Conservation (phyloP, 2,329 filamentous ascomycete genomes). For the Penicillium sp. region DNA sequence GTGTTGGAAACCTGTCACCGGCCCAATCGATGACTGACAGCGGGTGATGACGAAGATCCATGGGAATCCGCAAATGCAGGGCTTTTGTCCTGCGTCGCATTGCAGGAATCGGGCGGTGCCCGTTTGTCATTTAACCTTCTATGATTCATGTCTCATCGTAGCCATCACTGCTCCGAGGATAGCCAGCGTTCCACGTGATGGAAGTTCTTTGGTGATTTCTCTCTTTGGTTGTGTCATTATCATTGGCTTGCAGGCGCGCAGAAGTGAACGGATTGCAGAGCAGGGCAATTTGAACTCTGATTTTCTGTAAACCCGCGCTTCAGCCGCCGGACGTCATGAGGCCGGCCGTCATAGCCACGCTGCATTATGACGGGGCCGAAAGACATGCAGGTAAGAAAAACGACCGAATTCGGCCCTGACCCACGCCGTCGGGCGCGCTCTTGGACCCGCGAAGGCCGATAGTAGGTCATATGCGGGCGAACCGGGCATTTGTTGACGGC, state of each 20-base stretch:
- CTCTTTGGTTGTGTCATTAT: not conserved
- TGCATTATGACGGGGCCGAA: conserved; percentile 5
- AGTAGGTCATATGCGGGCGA: conserved; percentile 19
- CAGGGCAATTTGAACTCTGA: not conserved
- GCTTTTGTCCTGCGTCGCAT: conserved; percentile 3
- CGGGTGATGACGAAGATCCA: conserved; percentile 20
- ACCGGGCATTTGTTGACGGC: conserved; percentile 20
- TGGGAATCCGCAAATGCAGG: conserved; percentile 15
- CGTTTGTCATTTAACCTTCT: not conserved
- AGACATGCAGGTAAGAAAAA: conserved; percentile 3
- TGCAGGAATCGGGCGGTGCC: conserved; percentile 9
- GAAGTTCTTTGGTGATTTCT: not conserved
- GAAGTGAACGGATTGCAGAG: not conserved
- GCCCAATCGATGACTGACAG: conserved; percentile 19
- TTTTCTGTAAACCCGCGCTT: conserved; percentile 14
- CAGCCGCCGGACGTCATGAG: conserved; percentile 9
- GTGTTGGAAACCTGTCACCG: conserved; percentile 10
- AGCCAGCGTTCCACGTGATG: not conserved
- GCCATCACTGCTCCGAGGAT: not conserved
- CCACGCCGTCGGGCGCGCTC: conserved; percentile 25
- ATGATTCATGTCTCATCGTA: not conserved
- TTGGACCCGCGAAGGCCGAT: conserved; percentile 14
- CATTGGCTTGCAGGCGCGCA: not conserved
- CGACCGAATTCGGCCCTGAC: conserved; percentile 16
- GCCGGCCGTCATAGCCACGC: conserved; percentile 2